Conservation (phyloP, 148 eudicot genomes). For the Spergularia marina region DNA sequence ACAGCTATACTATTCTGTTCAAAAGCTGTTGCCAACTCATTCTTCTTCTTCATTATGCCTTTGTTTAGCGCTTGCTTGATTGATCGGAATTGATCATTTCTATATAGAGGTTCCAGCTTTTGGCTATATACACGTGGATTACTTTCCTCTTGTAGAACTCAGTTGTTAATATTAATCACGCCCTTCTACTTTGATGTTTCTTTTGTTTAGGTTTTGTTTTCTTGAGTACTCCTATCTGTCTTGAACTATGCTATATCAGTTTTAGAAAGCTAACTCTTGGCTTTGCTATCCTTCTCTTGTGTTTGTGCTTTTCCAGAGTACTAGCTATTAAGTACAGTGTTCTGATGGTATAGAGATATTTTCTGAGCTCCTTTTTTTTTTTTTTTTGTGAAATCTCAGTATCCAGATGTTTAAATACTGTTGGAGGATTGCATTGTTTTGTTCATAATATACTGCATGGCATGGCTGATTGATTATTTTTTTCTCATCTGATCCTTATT, state of each 20-base stretch:
- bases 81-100: too few relatives aligned
- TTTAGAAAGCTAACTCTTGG: background rate
- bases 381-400: background rate
- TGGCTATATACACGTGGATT: background rate
- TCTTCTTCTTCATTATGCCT: background rate
- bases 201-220: background rate
- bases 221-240: background rate
- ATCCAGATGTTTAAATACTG: background rate
- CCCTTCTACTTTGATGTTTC: too few relatives aligned
- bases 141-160: background rate
- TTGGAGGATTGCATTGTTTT: background rate
- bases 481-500: background rate
- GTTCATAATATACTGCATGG: background rate
- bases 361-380: background rate
- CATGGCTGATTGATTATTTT: background rate
- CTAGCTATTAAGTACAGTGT: background rate
- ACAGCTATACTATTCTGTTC: background rate
- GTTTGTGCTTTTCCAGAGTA: background rate
- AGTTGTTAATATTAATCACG: too few relatives aligned
- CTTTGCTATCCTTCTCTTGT: background rate
- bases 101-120: background rate
- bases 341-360: background rate
- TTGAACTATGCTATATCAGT: background rate
- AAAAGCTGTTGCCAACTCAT: conserved; percentile 2
- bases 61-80: too few relatives aligned